These are phyloP conservation scores for Dacryopinax primogenitus DNA, from an alignment of 768 basidiomycete genomes.

Conservation along the genomic window DNA sequence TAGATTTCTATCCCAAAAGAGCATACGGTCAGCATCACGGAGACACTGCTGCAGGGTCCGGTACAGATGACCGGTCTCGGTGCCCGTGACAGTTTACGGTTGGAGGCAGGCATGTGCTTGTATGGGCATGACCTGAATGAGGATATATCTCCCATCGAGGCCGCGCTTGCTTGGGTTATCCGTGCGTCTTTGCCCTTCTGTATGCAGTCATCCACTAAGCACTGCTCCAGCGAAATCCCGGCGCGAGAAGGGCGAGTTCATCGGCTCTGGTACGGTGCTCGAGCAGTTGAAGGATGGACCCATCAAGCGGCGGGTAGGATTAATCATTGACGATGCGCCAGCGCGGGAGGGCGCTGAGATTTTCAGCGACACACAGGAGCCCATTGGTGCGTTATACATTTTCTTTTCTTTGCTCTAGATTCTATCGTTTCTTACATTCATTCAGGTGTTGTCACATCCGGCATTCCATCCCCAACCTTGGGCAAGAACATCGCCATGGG, in stretches of 20 bases:
- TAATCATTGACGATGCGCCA: conserved; percentile 71
- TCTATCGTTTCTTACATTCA: background rate
- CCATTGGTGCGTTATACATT: conserved; percentile 40
- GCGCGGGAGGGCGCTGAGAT: conserved; percentile 80
- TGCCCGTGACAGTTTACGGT: conserved; percentile 80
- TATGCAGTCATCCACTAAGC: background rate
- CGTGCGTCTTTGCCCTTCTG: conserved; percentile 36
- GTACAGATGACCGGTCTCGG: conserved; percentile 84
- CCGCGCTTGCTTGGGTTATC: conserved; percentile 85
- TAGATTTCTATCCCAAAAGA: conserved; percentile 82
- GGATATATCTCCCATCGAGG: conserved; percentile 73
- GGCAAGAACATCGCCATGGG: conserved; percentile 94
- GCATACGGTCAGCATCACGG: conserved; percentile 57
- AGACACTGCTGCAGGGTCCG: conserved; percentile 42
- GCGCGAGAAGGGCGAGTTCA: conserved; percentile 49
- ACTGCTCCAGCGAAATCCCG: conserved; percentile 60
- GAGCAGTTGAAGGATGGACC: conserved; percentile 72
- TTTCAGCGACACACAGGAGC: conserved; percentile 41
- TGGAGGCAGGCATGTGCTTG: conserved; percentile 94
- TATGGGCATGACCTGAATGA: conserved; percentile 93
- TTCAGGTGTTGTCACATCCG: conserved; percentile 71
- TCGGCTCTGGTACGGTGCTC: conserved; percentile 61
- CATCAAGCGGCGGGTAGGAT: conserved; percentile 60
- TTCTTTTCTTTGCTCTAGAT: too few species aligned
- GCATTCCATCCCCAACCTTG: conserved; percentile 85